Conservation (phyloP, 805 yeast species). For the Candida ulmi region DNA sequence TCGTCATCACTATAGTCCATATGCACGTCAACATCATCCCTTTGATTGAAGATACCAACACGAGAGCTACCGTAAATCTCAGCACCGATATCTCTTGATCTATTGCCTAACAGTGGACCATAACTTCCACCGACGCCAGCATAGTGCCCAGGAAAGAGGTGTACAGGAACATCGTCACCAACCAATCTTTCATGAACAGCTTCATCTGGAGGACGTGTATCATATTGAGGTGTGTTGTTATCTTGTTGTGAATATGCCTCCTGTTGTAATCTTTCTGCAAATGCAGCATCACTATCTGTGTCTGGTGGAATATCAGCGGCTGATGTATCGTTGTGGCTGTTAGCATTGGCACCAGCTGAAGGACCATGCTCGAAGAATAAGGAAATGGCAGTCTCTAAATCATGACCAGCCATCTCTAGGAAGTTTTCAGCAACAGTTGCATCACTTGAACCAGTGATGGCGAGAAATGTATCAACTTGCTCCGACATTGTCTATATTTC, state of each 20-base stretch:
- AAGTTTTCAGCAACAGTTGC: slow-evolving; percentile 66
- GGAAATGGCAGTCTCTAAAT: slow-evolving; percentile 80
- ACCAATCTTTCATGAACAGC: slow-evolving; percentile 75
- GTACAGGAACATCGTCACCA: slow-evolving; percentile 26
- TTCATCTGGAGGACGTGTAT: slow-evolving; percentile 73
- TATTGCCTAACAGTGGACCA: slow-evolving; percentile 3
- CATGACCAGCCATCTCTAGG: slow-evolving; percentile 70
- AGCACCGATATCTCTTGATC: slow-evolving; percentile 6
- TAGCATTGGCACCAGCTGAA: slow-evolving; percentile 15
- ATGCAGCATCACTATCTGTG: slow-evolving; percentile 37
- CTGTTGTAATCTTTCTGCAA: slow-evolving; percentile 58
- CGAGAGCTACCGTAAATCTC: slow-evolving; percentile 28
- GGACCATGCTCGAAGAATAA: slow-evolving; percentile 69
- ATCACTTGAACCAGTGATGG: slow-evolving; percentile 75
- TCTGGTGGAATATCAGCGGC: not conserved
- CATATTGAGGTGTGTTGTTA: slow-evolving; percentile 13
- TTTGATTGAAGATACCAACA: slow-evolving; percentile 32
- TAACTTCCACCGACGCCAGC: slow-evolving; percentile 33
- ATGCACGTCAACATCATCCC: slow-evolving; percentile 12
- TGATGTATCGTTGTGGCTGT: not conserved
- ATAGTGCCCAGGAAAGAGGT: slow-evolving; percentile 28
- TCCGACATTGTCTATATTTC: slow-evolving; percentile 28
- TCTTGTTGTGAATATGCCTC: slow-evolving; percentile 44
- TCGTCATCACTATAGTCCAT: slow-evolving; percentile 17
- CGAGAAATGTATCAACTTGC: slow-evolving; percentile 66